Percentiles rank a stretch among this genome's conserved stretches.
These are phyloP conservation scores for Linnemannia exigua DNA, from an alignment of 192 early-diverging fungal species.

Conservation along the genomic window DNA sequence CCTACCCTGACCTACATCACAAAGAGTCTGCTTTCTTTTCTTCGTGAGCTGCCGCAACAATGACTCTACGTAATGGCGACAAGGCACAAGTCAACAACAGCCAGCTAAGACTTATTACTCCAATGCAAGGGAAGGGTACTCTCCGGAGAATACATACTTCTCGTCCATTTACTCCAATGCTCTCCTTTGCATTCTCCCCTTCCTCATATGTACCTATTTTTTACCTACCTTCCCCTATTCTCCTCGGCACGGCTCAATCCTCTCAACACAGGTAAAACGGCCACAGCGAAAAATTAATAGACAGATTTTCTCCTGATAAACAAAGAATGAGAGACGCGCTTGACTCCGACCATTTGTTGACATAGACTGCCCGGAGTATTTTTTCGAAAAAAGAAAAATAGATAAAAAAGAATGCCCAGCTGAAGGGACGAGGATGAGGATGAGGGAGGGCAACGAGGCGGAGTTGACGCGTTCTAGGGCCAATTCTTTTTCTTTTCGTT, in stretches of 20 bases:
- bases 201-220: too few relatives aligned
- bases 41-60: neutral
- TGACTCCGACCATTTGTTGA: neutral
- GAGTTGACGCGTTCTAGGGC: neutral
- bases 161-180: neutral
- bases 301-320: neutral
- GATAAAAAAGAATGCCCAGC: too few relatives aligned
- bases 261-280: neutral
- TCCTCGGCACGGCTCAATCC: too few relatives aligned
- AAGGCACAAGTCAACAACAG: too few relatives aligned
- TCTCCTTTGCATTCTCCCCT: too few relatives aligned
- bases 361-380: neutral
- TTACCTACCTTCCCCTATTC: too few relatives aligned
- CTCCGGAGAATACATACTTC: neutral
- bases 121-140: neutral
- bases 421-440: too few relatives aligned
- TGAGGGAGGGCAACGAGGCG: neutral
- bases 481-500: neutral
- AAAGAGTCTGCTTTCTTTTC: neutral
- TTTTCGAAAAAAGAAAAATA: neutral
- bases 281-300: conserved; percentile 3
- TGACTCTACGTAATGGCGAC: too few relatives aligned
- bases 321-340: neutral
- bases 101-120: neutral
- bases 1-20: too few relatives aligned